phyloP scores from a whole-genome alignment of 495 filamentous ascomycete genomes.

The Penicillium cinerascens region DNA sequence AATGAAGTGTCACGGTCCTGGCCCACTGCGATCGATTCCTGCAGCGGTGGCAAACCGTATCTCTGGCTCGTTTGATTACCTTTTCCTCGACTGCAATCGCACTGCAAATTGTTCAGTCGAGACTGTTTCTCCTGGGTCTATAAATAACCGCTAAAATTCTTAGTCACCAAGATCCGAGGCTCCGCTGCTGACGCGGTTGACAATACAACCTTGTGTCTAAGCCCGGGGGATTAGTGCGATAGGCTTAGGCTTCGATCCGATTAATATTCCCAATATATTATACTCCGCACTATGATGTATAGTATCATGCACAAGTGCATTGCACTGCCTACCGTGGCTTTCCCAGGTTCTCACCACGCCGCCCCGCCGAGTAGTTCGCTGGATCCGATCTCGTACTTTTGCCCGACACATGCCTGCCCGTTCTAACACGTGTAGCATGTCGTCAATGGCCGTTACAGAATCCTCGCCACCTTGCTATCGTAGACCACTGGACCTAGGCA shows the following conservation, averaged over 20 bases:
- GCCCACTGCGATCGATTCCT: not conserved
- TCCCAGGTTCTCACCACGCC: not conserved
- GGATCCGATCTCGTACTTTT: not conserved
- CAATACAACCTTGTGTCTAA: not conserved
- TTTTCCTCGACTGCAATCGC: not conserved
- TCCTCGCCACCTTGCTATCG: not conserved
- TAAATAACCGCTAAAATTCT: constrained; percentile 7
- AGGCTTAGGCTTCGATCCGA: not conserved
- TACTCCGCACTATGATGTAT: not conserved
- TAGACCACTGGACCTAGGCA: not conserved
- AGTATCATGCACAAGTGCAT: not conserved
- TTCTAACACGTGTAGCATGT: not conserved
- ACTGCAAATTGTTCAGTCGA: no score
- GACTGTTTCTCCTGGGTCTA: constrained; percentile 1
- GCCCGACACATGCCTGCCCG: not conserved
- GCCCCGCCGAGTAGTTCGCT: not conserved
- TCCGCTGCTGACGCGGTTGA: constrained; percentile 6
- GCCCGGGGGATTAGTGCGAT: no score
- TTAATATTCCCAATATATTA: not conserved
- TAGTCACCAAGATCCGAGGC: constrained; percentile 1
- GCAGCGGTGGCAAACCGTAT: not conserved
- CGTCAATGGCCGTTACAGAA: not conserved
- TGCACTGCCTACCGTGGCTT: not conserved
- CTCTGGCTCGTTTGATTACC: not conserved
- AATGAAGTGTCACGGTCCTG: constrained; percentile 5